A percentile compares a stretch with the other conserved stretches of the same genome.
Conservation (phyloP, 1,139 yeast species). For the Yamadazyma atmosphaerica region DNA sequence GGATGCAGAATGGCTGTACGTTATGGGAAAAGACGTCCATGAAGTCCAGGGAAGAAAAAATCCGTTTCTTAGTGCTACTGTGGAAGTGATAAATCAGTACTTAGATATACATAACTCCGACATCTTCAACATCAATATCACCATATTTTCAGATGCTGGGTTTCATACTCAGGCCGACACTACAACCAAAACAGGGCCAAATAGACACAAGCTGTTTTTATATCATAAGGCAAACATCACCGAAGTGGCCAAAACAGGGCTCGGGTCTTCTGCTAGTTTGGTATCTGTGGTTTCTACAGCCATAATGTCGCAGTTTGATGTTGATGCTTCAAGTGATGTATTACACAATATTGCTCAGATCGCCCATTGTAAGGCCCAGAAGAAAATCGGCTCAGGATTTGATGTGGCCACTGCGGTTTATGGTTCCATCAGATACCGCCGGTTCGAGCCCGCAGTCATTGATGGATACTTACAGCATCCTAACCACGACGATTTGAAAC, state of each 20-base stretch:
- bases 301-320: constrained; percentile 48
- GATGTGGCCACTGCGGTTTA: constrained; percentile 95
- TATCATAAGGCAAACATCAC: constrained; percentile 62
- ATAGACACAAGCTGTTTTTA: constrained; percentile 48
- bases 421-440: constrained; percentile 79
- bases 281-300: constrained; percentile 81
- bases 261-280: constrained; percentile 94
- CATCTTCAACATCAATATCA: constrained; percentile 57
- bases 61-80: constrained; percentile 72
- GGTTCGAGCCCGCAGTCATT: constrained; percentile 64
- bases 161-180: constrained; percentile 77
- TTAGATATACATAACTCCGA: too few relatives aligned
- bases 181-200: constrained; percentile 24
- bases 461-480: constrained; percentile 34
- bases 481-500: constrained; percentile 20
- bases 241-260: constrained; percentile 87
- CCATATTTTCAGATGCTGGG: constrained; percentile 81
- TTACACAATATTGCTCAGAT: constrained; percentile 85
- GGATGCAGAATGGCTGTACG: constrained; percentile 69
- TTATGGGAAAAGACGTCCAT: constrained; percentile 16
- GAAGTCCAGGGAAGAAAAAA: constrained; percentile 43
- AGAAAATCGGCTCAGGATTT: constrained; percentile 94
- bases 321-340: constrained; percentile 17
- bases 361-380: constrained; percentile 92
- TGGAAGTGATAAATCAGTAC: constrained; percentile 21